Conservation (phyloP, 2,329 filamentous ascomycete genomes). For the Neurospora sp. region DNA sequence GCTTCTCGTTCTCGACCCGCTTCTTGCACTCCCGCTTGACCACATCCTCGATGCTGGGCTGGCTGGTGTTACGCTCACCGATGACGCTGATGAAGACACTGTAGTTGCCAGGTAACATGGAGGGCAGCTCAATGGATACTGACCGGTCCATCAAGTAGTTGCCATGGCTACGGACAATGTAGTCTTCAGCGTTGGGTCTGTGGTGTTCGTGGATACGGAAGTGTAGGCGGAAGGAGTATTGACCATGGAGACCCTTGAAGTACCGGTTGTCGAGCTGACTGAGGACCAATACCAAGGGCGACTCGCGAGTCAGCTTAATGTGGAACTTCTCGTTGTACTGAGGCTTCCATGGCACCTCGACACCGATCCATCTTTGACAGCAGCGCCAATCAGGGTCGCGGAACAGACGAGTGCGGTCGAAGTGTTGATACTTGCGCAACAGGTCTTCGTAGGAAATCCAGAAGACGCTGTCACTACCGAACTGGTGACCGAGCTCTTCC, state of each 20-base stretch:
- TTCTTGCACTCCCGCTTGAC: constrained; percentile 53
- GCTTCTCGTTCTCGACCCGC: constrained; percentile 64
- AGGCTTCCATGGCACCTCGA: constrained; percentile 43
- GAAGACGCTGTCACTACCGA: constrained; percentile 64
- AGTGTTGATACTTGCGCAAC: constrained; percentile 46
- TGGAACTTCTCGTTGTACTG: constrained; percentile 48
- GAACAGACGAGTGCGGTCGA: constrained; percentile 50
- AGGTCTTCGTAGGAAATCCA: constrained; percentile 52
- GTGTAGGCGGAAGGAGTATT: constrained; percentile 43
- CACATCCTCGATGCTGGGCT: constrained; percentile 51
- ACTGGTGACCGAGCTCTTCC: constrained; percentile 59
- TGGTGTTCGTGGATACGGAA: constrained; percentile 42
- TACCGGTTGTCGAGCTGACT: constrained; percentile 49
- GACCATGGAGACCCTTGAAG: constrained; percentile 45
- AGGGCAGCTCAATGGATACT: constrained; percentile 61
- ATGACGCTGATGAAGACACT: constrained; percentile 66
- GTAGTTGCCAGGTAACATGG: constrained; percentile 66
- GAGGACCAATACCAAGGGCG: constrained; percentile 44
- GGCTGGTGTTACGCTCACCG: constrained; percentile 46
- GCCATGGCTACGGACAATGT: constrained; percentile 43
- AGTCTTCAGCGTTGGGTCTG: constrained; percentile 35
- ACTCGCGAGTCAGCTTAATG: constrained; percentile 37
- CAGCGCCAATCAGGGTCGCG: constrained; percentile 42
- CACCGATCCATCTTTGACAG: constrained; percentile 32
- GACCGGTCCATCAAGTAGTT: constrained; percentile 58